phyloP scores from a whole-genome alignment of 140 eudicot species.

The Cichorium intybus region DNA sequence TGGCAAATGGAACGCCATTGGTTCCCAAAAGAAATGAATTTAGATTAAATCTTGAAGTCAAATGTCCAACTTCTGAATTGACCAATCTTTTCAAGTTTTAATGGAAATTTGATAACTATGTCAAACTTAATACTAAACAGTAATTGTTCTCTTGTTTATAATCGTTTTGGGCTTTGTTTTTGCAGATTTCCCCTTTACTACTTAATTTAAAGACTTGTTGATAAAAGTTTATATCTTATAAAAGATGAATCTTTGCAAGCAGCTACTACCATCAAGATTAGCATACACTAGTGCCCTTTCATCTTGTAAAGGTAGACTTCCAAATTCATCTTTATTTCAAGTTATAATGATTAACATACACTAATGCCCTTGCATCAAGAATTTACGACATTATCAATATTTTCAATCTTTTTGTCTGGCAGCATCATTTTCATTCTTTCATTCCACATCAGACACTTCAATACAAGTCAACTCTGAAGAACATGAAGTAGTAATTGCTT shows the following conservation, averaged over 20 bases:
- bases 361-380: background rate
- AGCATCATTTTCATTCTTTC: slow-evolving; percentile 47
- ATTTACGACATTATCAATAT: background rate
- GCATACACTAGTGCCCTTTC: slow-evolving; percentile 27
- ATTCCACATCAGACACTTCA: slow-evolving; percentile 43
- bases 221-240: background rate
- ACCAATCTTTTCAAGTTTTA: background rate
- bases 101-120: background rate
- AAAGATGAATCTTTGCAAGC: slow-evolving; percentile 55
- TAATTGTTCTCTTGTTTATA: background rate
- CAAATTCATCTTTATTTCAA: background rate
- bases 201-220: slow-evolving; percentile 4
- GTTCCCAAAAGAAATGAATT: background rate
- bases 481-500: slow-evolving; percentile 85
- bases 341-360: background rate
- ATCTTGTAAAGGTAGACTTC: slow-evolving; percentile 44
- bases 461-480: slow-evolving; percentile 69
- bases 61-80: background rate
- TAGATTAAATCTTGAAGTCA: slow-evolving; percentile 11
- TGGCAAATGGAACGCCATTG: background rate
- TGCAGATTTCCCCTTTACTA: slow-evolving; percentile 8
- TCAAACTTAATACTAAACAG: background rate
- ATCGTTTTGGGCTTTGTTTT: slow-evolving; percentile 13
- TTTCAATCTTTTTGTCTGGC: slow-evolving; percentile 24
- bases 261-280: slow-evolving; percentile 36